Evolutionary conservation across 768 basidiomycete genomes (phyloP).

Genomic region (Hericium coralloides): DNA sequence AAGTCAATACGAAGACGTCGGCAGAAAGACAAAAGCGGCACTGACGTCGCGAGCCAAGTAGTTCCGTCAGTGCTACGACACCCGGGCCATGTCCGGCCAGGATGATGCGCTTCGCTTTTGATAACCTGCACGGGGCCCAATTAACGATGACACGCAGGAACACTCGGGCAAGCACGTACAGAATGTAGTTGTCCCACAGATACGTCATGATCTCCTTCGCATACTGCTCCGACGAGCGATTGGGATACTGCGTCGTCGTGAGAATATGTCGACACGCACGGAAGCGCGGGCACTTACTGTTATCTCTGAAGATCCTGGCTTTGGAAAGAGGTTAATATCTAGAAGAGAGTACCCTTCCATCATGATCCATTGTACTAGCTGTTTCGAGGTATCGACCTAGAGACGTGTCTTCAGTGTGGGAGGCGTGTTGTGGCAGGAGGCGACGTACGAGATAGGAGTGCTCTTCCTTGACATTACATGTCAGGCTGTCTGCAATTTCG

Average conservation of each 20-base stretch:
- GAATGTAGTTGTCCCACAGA: conserved; percentile 94
- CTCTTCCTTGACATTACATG: conserved; percentile 68
- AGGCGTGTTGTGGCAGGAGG: background rate
- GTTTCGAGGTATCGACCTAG: conserved; percentile 80
- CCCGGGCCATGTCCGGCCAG: conserved; percentile 86
- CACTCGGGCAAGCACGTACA: conserved; percentile 40
- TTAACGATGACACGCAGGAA: background rate
- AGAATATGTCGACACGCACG: background rate
- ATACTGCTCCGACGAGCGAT: conserved; percentile 22
- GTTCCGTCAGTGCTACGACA: conserved; percentile 63
- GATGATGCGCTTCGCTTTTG: conserved; percentile 61
- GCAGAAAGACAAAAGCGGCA: conserved; percentile 1
- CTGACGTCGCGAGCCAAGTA: conserved; percentile 66
- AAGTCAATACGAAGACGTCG: background rate
- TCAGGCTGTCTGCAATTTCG: conserved; percentile 66
- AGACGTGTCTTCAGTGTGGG: background rate
- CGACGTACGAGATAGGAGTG: conserved; percentile 71
- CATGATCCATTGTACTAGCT: conserved; percentile 71
- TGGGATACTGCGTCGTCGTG: conserved; percentile 7
- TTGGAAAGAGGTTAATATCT: conserved; percentile 80
- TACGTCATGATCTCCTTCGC: conserved; percentile 63
- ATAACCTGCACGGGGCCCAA: conserved; percentile 40
- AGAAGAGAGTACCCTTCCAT: conserved; percentile 61
- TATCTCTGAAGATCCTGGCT: conserved; percentile 18
- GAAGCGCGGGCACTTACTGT: background rate